A percentile compares a stretch with the other conserved stretches of the same genome.
Conservation (phyloP, 768 basidiomycete species). For the Sutorius australiensis region DNA sequence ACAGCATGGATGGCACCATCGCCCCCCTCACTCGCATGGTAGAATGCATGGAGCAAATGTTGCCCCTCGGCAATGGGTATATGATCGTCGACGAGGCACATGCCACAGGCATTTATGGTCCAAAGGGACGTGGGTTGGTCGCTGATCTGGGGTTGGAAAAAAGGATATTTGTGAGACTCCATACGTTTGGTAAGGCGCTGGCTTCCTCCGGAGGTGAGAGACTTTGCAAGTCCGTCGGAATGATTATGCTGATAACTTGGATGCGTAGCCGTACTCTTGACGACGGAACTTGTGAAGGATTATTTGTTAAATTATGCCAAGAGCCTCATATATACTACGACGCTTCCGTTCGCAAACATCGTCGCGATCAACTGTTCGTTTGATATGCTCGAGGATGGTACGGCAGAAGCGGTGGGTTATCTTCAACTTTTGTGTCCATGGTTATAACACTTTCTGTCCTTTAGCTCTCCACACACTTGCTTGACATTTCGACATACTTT, state of each 20-base stretch:
- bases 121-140: slow-evolving; percentile 71
- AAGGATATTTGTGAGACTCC: slow-evolving; percentile 71
- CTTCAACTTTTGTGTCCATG: neutral
- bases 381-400: slow-evolving; percentile 70
- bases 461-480: slow-evolving; percentile 28
- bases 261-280: slow-evolving; percentile 67
- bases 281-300: slow-evolving; percentile 65
- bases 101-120: slow-evolving; percentile 86
- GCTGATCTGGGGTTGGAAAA: slow-evolving; percentile 64
- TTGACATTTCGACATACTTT: slow-evolving; percentile 29
- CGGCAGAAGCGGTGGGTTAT: slow-evolving; percentile 46
- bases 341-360: slow-evolving; percentile 72
- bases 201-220: slow-evolving; percentile 79
- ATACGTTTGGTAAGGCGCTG: slow-evolving; percentile 92
- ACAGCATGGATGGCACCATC: slow-evolving; percentile 96
- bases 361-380: slow-evolving; percentile 74
- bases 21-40: slow-evolving; percentile 69
- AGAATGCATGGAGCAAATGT: slow-evolving; percentile 52
- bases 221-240: neutral
- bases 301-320: slow-evolving; percentile 92
- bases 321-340: slow-evolving; percentile 88
- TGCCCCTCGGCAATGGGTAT: slow-evolving; percentile 63
- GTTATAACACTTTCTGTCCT: slow-evolving; percentile 28
- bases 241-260: neutral
- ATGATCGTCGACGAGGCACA: slow-evolving; percentile 93